Conservation (phyloP, 345 rosid species). For the Diplotaxis tenuifolia region DNA sequence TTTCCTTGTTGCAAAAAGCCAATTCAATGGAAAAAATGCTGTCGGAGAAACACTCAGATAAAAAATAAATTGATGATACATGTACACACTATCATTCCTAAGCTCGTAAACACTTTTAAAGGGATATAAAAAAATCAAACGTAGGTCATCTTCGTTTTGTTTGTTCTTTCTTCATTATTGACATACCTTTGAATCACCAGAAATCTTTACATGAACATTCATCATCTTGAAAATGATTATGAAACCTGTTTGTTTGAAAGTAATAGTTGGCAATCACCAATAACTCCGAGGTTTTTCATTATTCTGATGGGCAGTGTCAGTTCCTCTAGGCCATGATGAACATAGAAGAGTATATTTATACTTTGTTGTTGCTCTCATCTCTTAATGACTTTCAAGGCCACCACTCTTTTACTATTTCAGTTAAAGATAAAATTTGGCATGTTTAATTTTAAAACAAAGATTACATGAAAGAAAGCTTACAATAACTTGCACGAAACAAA, state of each 20-base stretch:
- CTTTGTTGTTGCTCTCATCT: too few relatives aligned
- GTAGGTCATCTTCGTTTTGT: too few relatives aligned
- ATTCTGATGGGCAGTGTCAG: slow-evolving; percentile 68
- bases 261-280: slow-evolving; percentile 82
- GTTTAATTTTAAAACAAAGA: too few relatives aligned
- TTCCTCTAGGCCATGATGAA: slow-evolving; percentile 50
- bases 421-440: too few relatives aligned
- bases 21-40: neutral
- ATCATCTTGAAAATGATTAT: too few relatives aligned
- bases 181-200: too few relatives aligned
- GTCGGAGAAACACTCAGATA: slow-evolving; percentile 6
- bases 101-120: too few relatives aligned
- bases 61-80: neutral
- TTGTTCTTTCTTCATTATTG: too few relatives aligned
- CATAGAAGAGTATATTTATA: slow-evolving; percentile 7
- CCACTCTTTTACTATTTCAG: too few relatives aligned
- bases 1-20: neutral
- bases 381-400: too few relatives aligned
- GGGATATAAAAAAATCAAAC: too few relatives aligned
- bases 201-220: too few relatives aligned
- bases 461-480: neutral
- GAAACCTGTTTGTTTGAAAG: slow-evolving; percentile 76
- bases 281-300: slow-evolving; percentile 81
- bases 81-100: neutral
- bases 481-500: neutral